Evolutionary conservation across 169 alveolate species (phyloP), one percentile per base, ranked within the genome.

Genomic region (Sarcocystis neurona): DNA sequence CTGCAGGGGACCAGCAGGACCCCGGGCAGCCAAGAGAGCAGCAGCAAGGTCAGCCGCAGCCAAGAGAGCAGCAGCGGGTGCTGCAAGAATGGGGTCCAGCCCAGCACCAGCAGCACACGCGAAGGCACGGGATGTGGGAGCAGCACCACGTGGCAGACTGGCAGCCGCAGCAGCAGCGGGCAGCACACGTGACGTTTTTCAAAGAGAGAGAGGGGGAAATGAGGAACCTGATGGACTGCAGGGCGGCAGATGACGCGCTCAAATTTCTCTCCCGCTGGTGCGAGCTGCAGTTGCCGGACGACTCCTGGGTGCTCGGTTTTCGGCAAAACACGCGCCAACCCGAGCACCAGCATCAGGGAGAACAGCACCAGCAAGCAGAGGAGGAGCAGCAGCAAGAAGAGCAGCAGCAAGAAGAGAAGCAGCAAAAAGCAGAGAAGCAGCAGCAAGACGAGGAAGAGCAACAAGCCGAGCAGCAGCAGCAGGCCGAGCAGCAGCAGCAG

Each of bases 201-300:
- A 44, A 10, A 39, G 46, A 46, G 68, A 41, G 12, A 32, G 41
- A 30, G 41, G 85, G 20, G 27, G 60, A 60, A 20, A 48, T 2
- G 72, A 30, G 32, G 72, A 44, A 10, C 12, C 79, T 3, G 43
- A 58, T 23, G 27, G 77, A 60, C 39, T 82, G 88, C 88, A 34
- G 88, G 41, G 30, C 77, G 3, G 88, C 88, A 37, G 88, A 48
- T 32, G 88, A 82, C 37, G n/a, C 68, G 18, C 88, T 82, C 70
- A 56, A 60, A 72, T 37, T 44, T 50, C 58, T 82, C 32, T 30
- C 79, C 56, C 56, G 53, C 2, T 82, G 88, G 88, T 58, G 47
- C 4, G 88, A 82, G 79, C 79, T 82, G 56, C 79, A 70, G 50
- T 63, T 82, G 34, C 88, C 88, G 30, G 46, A 41, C 58, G 46